Base-by-base conservation (phyloP, 2,329 filamentous ascomycete genomes). In the Coniochaeta sp. region DNA sequence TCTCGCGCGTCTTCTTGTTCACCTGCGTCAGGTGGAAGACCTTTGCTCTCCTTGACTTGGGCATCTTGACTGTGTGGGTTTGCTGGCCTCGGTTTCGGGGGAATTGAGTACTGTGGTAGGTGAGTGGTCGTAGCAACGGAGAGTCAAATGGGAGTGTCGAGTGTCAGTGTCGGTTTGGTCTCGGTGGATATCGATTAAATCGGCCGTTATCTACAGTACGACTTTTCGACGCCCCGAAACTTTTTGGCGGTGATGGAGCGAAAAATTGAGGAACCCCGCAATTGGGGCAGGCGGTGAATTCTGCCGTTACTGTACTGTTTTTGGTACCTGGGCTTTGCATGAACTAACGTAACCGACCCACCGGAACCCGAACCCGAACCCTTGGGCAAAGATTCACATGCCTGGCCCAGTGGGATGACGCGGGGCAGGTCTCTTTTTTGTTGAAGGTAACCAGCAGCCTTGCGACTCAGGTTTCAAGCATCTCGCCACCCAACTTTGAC, bases 21-120 rank as follows among this genome's bases (percentile, higher is more conserved):
- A 95, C 93, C 81, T 95, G 89, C 67, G 93, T 92, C 73, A 96
- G 85, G 81, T 96, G 89, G 68, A 96, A 86, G 75, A 96, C 82
- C 77, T 89, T 93, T 69, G 89, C 84, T 77, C 95, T 90, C 83
- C 95, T 98, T 65, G 95, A 98, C 81, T 96, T 93, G 73, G 95
- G 95, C 95, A 99, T 99, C 66, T 70, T 79, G 65, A 65, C n/a
- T 67, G 50, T 60, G 55, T 58, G 59, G 38, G 6, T 32, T 3
- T 26, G 4, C 19, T 55, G 10, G 3, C 34, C 19, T 55, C 7
- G 52, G n/a, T 4, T 26, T n/a, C 8, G 28, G 16, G 26, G 8
- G 42, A 12, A 16, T 34, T 24, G 52, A 9, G 8, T 10, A 19
- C 4, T 19, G 52, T 26, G 4, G 52, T 55, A 19, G 36, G 30